Evolutionary conservation across 768 basidiomycete species (phyloP), one percentile per base, ranked within the genome.

Genomic region (Leccinum arenicola): DNA sequence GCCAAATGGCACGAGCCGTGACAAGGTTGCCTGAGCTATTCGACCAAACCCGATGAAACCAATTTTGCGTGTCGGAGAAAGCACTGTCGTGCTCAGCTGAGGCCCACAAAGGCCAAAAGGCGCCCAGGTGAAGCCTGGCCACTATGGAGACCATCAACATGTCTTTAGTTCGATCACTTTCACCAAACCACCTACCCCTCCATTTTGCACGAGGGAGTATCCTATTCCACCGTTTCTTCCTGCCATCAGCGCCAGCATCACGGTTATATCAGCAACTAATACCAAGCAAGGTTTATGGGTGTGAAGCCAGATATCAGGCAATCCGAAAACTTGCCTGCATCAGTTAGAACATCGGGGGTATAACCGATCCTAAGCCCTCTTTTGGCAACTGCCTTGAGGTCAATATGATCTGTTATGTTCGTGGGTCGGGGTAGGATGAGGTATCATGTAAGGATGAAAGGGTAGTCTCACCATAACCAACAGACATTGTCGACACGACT

Each of bases 11-110:
- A 90, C 75, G 38, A 98, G 82, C 3, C 96, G 86, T 2, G 81
- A 73, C 45, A 96, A 82, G 0, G 89, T 90, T 21, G 88, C 88
- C 66, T 95, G 92, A 0, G 94, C 86, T 65, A 98, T 98, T 25
- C 96, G 85, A 6, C 96, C 96, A 65, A 98, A 98, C 12, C 97
- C 97, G 33, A 98, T 78, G 76, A 98, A 97, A 1, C 93, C 95
- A 2, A 87, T 84, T 1, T 87, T 95, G 47, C 87, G 84, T 8
- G 70, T 80, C 3, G 80, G 80, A 7, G 82, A 76, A 15, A 77
- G 65, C 2, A 68, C 57, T 1, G 80, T 79, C 0, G 85, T 74
- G 73, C 88, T 86, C 19, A 91, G 74, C 69, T 94, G 92, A 1
- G 85, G 89, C 0, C 96, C 95, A 64, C 91, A 93, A 64, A 95